Base-by-base conservation (phyloP, 2,329 filamentous ascomycete species). In the Sporothrix humicola region DNA sequence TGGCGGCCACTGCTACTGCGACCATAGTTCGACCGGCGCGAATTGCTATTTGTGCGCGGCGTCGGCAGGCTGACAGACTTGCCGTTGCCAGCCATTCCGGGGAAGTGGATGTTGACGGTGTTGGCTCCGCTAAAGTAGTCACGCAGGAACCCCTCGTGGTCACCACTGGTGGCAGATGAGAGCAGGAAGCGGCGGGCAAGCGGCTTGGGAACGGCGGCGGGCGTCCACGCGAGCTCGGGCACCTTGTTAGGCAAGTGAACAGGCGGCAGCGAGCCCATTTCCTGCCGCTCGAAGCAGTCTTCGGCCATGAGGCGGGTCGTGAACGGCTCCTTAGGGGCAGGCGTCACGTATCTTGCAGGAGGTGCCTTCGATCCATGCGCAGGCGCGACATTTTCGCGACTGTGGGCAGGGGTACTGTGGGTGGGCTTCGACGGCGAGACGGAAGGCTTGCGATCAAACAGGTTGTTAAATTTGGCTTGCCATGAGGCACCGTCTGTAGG, bases 391-490 rank as follows among this genome's bases (percentile, higher is more conserved):
- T 63, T n/a, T n/a, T 63, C 31, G 13, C n/a, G 0, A 48, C 46
- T 42, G 20, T 42, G 31, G 3, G 31, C 31, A 37, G 31, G 7
- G 31, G 31, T 3, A 37, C 31, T 7, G 7, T 37, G 31, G 31
- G 31, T 37, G 31, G 31, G 31, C 31, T 37, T 37, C 31, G 86
- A 85, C 15, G 85, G 85, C 23, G 87, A 82, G 8, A 82, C 79
- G 6, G 89, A 86, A 15, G 66, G 48, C 79, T 92, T 94, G 54
- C 89, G 89, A 77, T 90, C 88, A 50, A 97, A 87, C 61, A 97
- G 86, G 63, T 87, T 91, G 81, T 97, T 94, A 81, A 98, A 94
- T 78, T 90, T 90, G 78, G 92, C 91, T 81, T 97, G 94, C 94
- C 94, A 78, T 2, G 73, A 74, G 3, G 63, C 56, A 46, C 70